Base-by-base conservation (phyloP, 768 basidiomycete genomes). In the Suillus subaureus region DNA sequence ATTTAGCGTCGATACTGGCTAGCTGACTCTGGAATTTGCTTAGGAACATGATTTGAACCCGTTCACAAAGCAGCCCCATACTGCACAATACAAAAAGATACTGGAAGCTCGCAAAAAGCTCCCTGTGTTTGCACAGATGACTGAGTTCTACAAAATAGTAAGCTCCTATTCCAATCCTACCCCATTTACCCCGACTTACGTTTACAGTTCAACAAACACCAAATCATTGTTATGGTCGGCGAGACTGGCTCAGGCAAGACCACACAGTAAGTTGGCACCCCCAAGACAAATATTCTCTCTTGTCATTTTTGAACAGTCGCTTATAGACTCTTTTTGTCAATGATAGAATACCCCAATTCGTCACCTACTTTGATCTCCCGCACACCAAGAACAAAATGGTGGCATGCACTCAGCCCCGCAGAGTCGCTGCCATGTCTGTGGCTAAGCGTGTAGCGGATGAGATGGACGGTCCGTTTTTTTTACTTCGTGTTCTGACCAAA, bases 381-480 rank as follows among this genome's bases (percentile, higher is more conserved):
- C 96, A 98, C 74, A 87, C 89, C 6, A 91, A 87, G 76, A 91
- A 93, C 52, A 97, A 95, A 76, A 79, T 98, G 71, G 90, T 99
- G 3, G 97, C 97, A 1, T 99, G 97, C 72, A 99, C 97, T 3
- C 97, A 99, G 74, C 97, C 97, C 1, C 84, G 97, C 71, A 86
- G 97, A 80, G 95, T 99, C 4, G 95, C 97, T 12, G 96, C 97
- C 12, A 98, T 97, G 95, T 94, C 93, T 16, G 97, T 98, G 3
- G 97, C 97, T 28, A 97, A 97, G 77, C 96, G 97, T 79, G 97
- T 99, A 3, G 96, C 97, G 5, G 97, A 99, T 73, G 97, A 99
- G 78, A 96, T 99, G 95, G 97, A 99, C 75, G 94, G 94, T 94
- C 70, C 71, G 93, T 5, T 18, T 6, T 35, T 18, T 60, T 16